Conservation (phyloP, 805 yeast species). For the Huiozyma sinensis region DNA sequence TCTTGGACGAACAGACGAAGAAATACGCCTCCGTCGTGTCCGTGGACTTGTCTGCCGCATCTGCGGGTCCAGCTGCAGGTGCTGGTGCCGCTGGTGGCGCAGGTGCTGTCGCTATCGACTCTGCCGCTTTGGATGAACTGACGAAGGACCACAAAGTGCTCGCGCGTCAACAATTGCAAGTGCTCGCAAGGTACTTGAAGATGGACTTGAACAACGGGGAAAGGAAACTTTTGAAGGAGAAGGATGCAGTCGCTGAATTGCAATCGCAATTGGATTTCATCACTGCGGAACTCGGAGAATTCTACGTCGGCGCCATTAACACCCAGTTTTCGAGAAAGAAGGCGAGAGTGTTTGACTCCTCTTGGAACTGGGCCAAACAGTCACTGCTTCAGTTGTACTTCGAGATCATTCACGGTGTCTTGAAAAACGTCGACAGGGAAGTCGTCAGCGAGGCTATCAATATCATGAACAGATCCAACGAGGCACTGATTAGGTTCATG, state of each 20-base stretch:
- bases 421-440: slow-evolving; percentile 86
- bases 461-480: slow-evolving; percentile 95
- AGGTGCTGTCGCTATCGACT: slow-evolving; percentile 83
- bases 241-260: slow-evolving; percentile 70
- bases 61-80: slow-evolving; percentile 41
- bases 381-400: slow-evolving; percentile 87
- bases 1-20: slow-evolving; percentile 69
- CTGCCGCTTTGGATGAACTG: slow-evolving; percentile 81
- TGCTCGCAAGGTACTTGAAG: slow-evolving; percentile 88
- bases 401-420: slow-evolving; percentile 91
- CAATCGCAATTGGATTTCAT: slow-evolving; percentile 85
- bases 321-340: slow-evolving; percentile 86
- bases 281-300: slow-evolving; percentile 71
- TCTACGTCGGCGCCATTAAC: slow-evolving; percentile 81
- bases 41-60: slow-evolving; percentile 57
- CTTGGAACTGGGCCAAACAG: slow-evolving; percentile 99
- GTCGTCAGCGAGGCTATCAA: slow-evolving; percentile 92
- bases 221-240: slow-evolving; percentile 63
- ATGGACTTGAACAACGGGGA: slow-evolving; percentile 87
- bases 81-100: slow-evolving; percentile 47
- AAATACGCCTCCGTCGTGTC: slow-evolving; percentile 82
- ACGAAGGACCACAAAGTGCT: slow-evolving; percentile 39
- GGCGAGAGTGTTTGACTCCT: slow-evolving; percentile 93
- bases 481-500: slow-evolving; percentile 89
- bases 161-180: slow-evolving; percentile 60